A percentile compares a stretch with the other conserved stretches of the same genome.
Evolutionary conservation across 352 stramenopile species (phyloP).

Genomic region (Elongisporangium undulatum): DNA sequence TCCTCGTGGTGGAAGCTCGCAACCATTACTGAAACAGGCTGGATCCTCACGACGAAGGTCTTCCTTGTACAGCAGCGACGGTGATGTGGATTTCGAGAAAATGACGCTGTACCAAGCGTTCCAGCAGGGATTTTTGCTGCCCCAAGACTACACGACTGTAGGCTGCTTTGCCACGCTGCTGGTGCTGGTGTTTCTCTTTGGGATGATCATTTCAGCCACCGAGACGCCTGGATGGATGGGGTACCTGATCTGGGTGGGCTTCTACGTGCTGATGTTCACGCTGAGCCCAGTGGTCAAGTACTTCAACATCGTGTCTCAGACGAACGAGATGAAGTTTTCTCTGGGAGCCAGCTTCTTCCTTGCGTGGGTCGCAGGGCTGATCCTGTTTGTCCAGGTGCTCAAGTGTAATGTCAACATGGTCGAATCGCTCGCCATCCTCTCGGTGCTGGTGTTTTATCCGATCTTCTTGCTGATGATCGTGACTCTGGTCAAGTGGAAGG

Average conservation of each 20-base stretch:
- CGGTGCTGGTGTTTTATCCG: conserved; percentile 76
- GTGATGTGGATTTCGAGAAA: conserved; percentile 50
- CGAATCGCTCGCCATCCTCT: conserved; percentile 72
- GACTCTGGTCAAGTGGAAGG: conserved; percentile 74
- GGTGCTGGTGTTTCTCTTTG: conserved; percentile 60
- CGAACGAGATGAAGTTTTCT: conserved; percentile 47
- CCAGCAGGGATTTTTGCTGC: conserved; percentile 59
- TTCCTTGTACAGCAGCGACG: conserved; percentile 11
- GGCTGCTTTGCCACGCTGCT: conserved; percentile 52
- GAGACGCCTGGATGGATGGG: conserved; percentile 66
- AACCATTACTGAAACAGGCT: conserved; percentile 8
- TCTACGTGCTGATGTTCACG: conserved; percentile 66
- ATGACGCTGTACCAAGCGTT: conserved; percentile 78
- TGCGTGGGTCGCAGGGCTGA: conserved; percentile 63
- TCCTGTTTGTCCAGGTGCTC: conserved; percentile 68
- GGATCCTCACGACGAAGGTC: conserved; percentile 7
- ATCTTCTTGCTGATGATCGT: conserved; percentile 68
- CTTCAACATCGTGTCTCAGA: conserved; percentile 62
- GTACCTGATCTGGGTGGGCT: conserved; percentile 63
- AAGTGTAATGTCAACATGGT: conserved; percentile 55
- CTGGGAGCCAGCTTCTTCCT: conserved; percentile 50
- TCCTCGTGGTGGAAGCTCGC: conserved; percentile 11
- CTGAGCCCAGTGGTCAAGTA: conserved; percentile 71
- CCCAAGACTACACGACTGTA: conserved; percentile 73
- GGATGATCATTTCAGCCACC: conserved; percentile 53